A percentile compares a stretch with the other conserved stretches of the same genome.
Conservation (phyloP, 2,329 filamentous ascomycete species). For the Ceratocystiopsis sp. region DNA sequence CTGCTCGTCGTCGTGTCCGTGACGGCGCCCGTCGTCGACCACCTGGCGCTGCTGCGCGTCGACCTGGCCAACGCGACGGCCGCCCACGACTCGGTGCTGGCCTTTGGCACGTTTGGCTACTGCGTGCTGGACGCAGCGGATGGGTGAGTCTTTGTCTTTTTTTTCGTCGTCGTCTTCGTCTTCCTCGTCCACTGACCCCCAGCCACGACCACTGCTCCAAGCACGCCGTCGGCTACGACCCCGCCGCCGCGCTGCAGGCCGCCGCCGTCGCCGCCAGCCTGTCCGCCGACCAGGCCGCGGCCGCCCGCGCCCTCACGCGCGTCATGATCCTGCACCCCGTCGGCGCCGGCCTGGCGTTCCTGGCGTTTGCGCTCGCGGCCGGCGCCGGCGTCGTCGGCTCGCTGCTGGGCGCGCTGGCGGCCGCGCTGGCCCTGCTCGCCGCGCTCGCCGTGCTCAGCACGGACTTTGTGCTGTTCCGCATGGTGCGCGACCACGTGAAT, state of each 20-base stretch:
- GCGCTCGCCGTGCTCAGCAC: slow-evolving; percentile 30
- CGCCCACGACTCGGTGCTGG: slow-evolving; percentile 20
- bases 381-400: slow-evolving; percentile 34
- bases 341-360: slow-evolving; percentile 37
- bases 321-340: slow-evolving; percentile 48
- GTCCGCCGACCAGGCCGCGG: slow-evolving; percentile 21
- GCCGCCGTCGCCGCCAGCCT: slow-evolving; percentile 24
- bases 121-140: slow-evolving; percentile 21
- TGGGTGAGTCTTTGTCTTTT: background rate
- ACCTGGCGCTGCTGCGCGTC: slow-evolving; percentile 36
- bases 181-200: background rate
- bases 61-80: slow-evolving; percentile 22
- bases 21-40: slow-evolving; percentile 39
- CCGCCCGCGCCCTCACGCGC: slow-evolving; percentile 28
- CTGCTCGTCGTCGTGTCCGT: slow-evolving; percentile 42
- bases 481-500: slow-evolving; percentile 39
- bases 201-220: slow-evolving; percentile 24
- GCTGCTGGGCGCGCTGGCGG: slow-evolving; percentile 31
- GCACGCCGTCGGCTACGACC: slow-evolving; percentile 37
- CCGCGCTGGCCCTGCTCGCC: slow-evolving; percentile 30
- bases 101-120: slow-evolving; percentile 45
- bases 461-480: slow-evolving; percentile 40
- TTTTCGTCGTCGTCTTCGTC: background rate
- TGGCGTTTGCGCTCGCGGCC: slow-evolving; percentile 38
- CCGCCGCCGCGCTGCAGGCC: slow-evolving; percentile 25